These are phyloP conservation scores for Pestalotiopsis sp. DNA, from an alignment of 2,329 filamentous ascomycete species.

Conservation along the genomic window DNA sequence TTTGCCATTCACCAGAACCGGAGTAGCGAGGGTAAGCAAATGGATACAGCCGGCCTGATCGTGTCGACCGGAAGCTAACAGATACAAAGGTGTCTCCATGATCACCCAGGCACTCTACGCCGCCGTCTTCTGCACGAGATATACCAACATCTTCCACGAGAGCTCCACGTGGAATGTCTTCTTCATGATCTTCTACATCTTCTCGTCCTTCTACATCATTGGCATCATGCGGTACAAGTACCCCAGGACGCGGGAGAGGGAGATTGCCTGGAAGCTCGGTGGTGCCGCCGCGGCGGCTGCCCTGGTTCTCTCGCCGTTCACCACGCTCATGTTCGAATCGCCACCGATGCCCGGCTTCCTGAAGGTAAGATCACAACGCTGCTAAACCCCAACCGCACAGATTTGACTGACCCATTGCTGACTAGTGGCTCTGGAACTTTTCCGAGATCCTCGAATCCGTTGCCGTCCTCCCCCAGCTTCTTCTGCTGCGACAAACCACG, in stretches of 20 bases:
- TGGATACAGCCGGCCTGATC: neutral
- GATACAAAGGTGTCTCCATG: conserved; percentile 75
- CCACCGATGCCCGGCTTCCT: conserved; percentile 50
- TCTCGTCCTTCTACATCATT: conserved; percentile 83
- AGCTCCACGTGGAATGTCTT: conserved; percentile 69
- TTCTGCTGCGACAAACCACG: conserved; percentile 90
- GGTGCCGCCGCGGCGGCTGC: conserved; percentile 69
- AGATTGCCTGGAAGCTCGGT: conserved; percentile 92
- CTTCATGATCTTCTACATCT: conserved; percentile 89
- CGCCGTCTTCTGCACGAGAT: conserved; percentile 82
- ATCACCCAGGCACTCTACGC: conserved; percentile 90
- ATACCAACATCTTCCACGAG: conserved; percentile 77
- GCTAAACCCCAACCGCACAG: neutral
- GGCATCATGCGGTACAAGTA: conserved; percentile 85
- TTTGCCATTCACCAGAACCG: conserved; percentile 86
- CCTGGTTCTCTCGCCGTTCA: conserved; percentile 70
- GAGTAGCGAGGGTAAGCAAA: conserved; percentile 73
- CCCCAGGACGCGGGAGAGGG: conserved; percentile 84
- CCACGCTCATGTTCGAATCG: conserved; percentile 68
- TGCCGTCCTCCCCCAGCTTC: conserved; percentile 86
- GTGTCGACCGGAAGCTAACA: neutral
- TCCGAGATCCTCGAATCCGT: conserved; percentile 91
- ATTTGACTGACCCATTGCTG: neutral
- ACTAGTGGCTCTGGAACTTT: conserved; percentile 81
- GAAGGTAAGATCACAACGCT: conserved; percentile 42